phyloP scores from a whole-genome alignment of 75 land plant species.

The Cryptomeria japonica region DNA sequence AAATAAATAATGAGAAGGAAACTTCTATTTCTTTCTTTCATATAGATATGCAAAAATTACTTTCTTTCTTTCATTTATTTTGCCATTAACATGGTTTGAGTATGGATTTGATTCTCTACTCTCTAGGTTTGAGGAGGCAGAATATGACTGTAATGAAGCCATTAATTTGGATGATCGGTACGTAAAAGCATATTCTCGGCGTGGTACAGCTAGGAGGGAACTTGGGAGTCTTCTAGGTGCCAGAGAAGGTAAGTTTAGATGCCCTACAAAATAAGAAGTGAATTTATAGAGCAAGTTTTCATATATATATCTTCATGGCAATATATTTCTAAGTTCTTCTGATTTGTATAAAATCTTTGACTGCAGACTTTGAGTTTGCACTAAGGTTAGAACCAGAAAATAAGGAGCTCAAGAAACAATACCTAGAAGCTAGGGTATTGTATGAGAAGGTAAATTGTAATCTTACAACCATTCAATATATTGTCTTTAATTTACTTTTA shows the following conservation, averaged over 20 bases:
- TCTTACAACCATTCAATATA: neutral
- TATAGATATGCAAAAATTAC: neutral
- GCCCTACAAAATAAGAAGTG: neutral
- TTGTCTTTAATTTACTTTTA: slow-evolving; percentile 2
- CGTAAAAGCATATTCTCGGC: slow-evolving; percentile 94
- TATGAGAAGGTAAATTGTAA: slow-evolving; percentile 64
- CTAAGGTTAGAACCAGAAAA: slow-evolving; percentile 89
- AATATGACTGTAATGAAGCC: slow-evolving; percentile 92
- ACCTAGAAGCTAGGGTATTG: slow-evolving; percentile 59
- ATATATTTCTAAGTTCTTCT: neutral
- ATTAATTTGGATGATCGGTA: slow-evolving; percentile 92
- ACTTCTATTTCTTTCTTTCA: neutral
- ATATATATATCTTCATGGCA: neutral
- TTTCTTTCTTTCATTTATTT: neutral
- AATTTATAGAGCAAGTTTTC: slow-evolving; percentile 6
- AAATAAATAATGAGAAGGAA: neutral
- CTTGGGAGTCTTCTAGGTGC: slow-evolving; percentile 64
- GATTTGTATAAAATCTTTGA: slow-evolving; percentile 10
- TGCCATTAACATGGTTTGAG: slow-evolving; percentile 3
- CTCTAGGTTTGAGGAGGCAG: slow-evolving; percentile 87
- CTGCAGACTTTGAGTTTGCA: slow-evolving; percentile 90
- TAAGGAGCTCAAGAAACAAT: slow-evolving; percentile 86
- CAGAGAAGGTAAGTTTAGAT: slow-evolving; percentile 62
- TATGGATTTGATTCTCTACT: slow-evolving; percentile 15
- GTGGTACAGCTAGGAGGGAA: slow-evolving; percentile 95